These are phyloP conservation scores for Microsporum canis DNA, from an alignment of 2,329 filamentous ascomycete species.

Conservation along the genomic window DNA sequence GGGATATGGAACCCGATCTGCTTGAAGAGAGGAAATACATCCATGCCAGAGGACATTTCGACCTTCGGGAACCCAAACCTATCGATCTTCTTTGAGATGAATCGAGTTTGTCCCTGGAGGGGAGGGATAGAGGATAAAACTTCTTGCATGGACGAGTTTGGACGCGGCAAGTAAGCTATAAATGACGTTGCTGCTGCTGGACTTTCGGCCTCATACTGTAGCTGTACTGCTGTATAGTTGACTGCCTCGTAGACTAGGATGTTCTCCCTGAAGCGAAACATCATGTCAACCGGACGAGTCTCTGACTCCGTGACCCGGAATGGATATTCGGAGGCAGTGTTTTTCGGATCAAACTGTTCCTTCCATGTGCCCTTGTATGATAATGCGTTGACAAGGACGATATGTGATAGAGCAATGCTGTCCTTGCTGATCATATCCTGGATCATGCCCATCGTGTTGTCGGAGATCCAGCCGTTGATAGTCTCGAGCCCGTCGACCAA, in stretches of 20 bases:
- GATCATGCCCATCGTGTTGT: conserved; percentile 3
- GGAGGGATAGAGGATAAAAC: neutral
- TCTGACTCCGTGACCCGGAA: neutral
- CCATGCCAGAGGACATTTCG: neutral
- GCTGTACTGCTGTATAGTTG: neutral
- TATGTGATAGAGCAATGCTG: neutral
- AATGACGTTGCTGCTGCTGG: neutral
- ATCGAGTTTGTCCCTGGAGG: neutral
- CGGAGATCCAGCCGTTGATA: neutral
- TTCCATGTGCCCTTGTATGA: conserved; percentile 4
- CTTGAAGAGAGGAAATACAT: neutral
- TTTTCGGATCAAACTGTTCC: neutral
- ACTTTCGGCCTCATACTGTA: neutral
- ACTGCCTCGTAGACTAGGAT: neutral
- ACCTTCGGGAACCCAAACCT: conserved; percentile 3
- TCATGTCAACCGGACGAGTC: neutral
- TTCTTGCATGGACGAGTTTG: neutral
- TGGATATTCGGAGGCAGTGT: neutral
- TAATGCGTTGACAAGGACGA: neutral
- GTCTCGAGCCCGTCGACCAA: neutral
- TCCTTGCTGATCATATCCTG: neutral
- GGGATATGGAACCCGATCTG: neutral
- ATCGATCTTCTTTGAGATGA: neutral
- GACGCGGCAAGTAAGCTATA: neutral
- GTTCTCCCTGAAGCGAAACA: neutral